Percentiles rank a stretch among this genome's conserved stretches.
Evolutionary conservation across 208 protist genomes (phyloP).

Genomic region (Leptomonas seymouri): DNA sequence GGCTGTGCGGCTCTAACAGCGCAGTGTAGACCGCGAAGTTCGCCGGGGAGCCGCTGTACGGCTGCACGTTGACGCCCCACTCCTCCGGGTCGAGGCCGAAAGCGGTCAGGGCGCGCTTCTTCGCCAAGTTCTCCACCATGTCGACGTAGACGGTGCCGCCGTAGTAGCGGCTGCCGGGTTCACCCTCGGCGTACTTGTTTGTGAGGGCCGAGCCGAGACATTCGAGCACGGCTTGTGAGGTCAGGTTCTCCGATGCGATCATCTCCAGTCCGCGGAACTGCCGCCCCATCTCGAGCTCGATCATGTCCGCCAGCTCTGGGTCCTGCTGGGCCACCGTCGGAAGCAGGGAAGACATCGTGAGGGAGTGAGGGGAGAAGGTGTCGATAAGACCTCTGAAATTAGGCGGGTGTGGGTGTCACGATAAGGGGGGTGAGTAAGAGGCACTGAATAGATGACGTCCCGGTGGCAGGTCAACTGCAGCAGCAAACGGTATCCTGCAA

Average conservation of each 20-base stretch:
- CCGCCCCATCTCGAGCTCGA: constrained; percentile 86
- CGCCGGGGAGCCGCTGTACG: constrained; percentile 98
- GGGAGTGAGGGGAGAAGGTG: background rate
- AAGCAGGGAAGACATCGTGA: constrained; percentile 26
- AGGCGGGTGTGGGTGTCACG: no score
- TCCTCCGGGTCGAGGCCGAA: constrained; percentile 93
- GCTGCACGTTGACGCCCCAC: constrained; percentile 99
- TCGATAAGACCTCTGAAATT: no score
- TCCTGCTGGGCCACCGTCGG: constrained; percentile 59
- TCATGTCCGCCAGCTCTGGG: constrained; percentile 78
- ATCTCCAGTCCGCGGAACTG: constrained; percentile 91
- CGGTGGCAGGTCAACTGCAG: no score
- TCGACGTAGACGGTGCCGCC: constrained; percentile 99
- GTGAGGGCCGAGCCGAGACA: constrained; percentile 97
- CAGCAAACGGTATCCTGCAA: no score
- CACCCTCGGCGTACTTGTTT: constrained; percentile 99
- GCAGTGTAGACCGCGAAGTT: constrained; percentile 99
- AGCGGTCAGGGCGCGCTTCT: constrained; percentile 92
- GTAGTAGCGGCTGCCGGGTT: constrained; percentile 97
- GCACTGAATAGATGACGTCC: no score
- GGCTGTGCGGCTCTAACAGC: constrained; percentile 96
- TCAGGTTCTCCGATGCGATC: constrained; percentile 98
- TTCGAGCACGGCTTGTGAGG: constrained; percentile 97
- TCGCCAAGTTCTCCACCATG: constrained; percentile 94
- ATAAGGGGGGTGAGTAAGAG: no score